Evolutionary conservation across 495 filamentous ascomycete species (phyloP).

Genomic region (Penicillium lagena): DNA sequence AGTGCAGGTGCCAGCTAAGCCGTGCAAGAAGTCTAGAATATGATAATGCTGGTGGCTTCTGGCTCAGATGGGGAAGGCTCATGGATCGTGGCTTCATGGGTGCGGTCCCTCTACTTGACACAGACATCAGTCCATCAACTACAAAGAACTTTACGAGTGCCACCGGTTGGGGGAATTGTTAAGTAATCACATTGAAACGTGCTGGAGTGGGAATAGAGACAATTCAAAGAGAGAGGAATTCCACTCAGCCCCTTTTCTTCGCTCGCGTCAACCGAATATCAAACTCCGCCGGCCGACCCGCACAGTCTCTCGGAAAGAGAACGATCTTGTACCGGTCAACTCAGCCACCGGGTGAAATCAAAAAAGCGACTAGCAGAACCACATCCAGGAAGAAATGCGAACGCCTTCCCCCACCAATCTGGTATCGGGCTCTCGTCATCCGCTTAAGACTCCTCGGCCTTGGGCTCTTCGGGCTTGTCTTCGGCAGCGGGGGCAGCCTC

Average conservation of each 20-base stretch:
- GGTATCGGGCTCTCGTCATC: constrained; percentile 15
- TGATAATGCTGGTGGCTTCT: too few relatives aligned
- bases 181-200: constrained; percentile 43
- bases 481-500: constrained; percentile 34
- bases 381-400: constrained; percentile 35
- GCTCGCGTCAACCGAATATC: constrained; percentile 43
- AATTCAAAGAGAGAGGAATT: constrained; percentile 45
- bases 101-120: too few relatives aligned
- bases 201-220: constrained; percentile 44
- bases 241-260: constrained; percentile 42
- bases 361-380: constrained; percentile 37
- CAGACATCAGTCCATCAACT: too few relatives aligned
- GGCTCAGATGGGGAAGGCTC: constrained; percentile 1
- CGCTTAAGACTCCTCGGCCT: constrained; percentile 35
- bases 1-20: too few relatives aligned
- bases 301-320: constrained; percentile 33
- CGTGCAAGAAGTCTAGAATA: too few relatives aligned
- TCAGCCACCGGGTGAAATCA: constrained; percentile 31
- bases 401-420: constrained; percentile 24
- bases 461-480: constrained; percentile 40
- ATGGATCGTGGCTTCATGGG: not conserved
- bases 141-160: not conserved
- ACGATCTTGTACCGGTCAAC: constrained; percentile 26
- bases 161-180: constrained; percentile 11
- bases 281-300: constrained; percentile 45